Evolutionary conservation across 306 rosid species (phyloP), one percentile per base, ranked within the genome.

Genomic region (Vigna hirtella): DNA sequence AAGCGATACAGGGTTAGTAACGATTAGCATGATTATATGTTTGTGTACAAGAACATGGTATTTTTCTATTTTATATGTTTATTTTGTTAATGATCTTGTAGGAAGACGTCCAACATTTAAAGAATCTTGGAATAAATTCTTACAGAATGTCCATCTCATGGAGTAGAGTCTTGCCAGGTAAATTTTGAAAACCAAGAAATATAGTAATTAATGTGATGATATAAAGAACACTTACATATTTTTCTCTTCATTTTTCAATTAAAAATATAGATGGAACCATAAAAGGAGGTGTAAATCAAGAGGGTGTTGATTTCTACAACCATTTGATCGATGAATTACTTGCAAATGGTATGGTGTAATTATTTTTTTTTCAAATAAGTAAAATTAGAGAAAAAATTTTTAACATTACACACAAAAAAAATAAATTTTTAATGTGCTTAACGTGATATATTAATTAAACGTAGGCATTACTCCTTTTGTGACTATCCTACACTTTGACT

Each of bases 141-240:
- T 79, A 85, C 6, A 70, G 84, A 78, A 63, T 82, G 38, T 82
- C 88, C 36, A 74, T 85, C 15, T 64, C 86, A 2, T 85, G 88
- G 88, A 78, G 69, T 24, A 78, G 88, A 49, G 12, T 85, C 65
- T 5, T 85, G 9, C 88, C 84, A 0, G 64, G 85, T 81, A 78
- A 68, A 2, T 0, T 45, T 71, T 71, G 0, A 18, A 52, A 34
- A 3, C 26, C 18, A 47, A 7, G 4, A 13, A 30, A 4, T 11
- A 10, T 2, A 12, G 28, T 26, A 26, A 26, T 26, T 26, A 2
- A 2, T 2, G 28, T 26, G 28, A 26, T 26, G 0, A 4, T 11
- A 10, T 2, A 12, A 4, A 56, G 4, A 24, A 58, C 13, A 61
- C 43, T 28, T 28, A 69, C 26, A 6, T 7, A 26, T 26, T 11